Evolutionary conservation across 352 stramenopile species (phyloP).

Genomic region (Phytophthora pisi): DNA sequence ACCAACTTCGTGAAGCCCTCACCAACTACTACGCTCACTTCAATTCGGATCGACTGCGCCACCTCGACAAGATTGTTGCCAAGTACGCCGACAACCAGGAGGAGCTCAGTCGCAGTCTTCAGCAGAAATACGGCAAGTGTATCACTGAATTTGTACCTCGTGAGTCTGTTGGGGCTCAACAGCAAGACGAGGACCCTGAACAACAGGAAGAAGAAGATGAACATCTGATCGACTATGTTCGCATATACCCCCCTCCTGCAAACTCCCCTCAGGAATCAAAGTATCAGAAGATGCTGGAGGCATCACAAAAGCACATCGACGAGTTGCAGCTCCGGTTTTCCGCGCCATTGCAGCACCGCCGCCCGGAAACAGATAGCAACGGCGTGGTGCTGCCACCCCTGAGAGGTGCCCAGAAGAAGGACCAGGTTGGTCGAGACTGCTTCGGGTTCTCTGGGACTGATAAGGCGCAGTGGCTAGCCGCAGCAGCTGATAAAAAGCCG

Average conservation of each 20-base stretch:
- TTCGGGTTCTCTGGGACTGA: conserved; percentile 83
- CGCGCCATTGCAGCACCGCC: conserved; percentile 76
- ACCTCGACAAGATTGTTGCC: conserved; percentile 74
- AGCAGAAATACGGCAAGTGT: conserved; percentile 69
- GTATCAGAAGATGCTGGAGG: conserved; percentile 82
- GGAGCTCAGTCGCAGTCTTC: conserved; percentile 64
- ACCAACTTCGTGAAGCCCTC: conserved; percentile 52
- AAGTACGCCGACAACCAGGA: conserved; percentile 76
- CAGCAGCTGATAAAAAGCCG: conserved; percentile 58
- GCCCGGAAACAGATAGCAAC: conserved; percentile 43
- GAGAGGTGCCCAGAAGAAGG: conserved; percentile 60
- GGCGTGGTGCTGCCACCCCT: conserved; percentile 51
- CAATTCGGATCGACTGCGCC: conserved; percentile 56
- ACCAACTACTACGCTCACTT: conserved; percentile 62
- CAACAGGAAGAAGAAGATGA: conserved; percentile 42
- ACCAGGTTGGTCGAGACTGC: conserved; percentile 69
- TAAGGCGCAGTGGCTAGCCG: conserved; percentile 63
- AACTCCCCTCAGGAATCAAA: conserved; percentile 49
- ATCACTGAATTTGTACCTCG: conserved; percentile 52
- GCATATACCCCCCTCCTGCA: conserved; percentile 68
- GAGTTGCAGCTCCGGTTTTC: conserved; percentile 85
- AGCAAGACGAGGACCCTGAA: conserved; percentile 10
- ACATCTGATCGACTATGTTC: conserved; percentile 64
- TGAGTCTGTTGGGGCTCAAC: conserved; percentile 6
- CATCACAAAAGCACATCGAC: conserved; percentile 79